A percentile compares a stretch with the other conserved stretches of the same genome.
These are phyloP conservation scores for Lepiota venenata DNA, from an alignment of 768 basidiomycete genomes.

Conservation along the genomic window DNA sequence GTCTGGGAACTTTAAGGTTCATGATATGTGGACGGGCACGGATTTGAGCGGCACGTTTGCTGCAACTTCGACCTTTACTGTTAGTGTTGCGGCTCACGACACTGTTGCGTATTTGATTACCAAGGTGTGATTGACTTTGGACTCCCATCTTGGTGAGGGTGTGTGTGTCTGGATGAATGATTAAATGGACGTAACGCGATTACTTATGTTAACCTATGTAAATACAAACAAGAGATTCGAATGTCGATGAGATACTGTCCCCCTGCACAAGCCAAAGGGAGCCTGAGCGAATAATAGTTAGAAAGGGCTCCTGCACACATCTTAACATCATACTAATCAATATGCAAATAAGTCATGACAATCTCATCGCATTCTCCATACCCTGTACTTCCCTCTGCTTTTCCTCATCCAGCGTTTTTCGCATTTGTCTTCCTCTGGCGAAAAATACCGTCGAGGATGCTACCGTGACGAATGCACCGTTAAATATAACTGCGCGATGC, in stretches of 20 bases:
- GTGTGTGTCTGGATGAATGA: too few relatives aligned
- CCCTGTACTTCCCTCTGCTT: constrained; percentile 26
- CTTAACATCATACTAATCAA: too few relatives aligned
- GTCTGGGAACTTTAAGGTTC: constrained; percentile 35
- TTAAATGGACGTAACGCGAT: too few relatives aligned
- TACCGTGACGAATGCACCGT: constrained; percentile 46
- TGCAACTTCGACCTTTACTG: constrained; percentile 31
- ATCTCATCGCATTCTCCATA: background rate
- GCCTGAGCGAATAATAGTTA: background rate
- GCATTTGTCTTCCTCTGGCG: constrained; percentile 56
- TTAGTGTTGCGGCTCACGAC: constrained; percentile 46
- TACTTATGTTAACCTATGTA: background rate
- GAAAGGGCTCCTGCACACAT: background rate
- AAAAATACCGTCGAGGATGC: constrained; percentile 43
- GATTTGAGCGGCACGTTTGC: constrained; percentile 40
- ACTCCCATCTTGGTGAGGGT: too few relatives aligned
- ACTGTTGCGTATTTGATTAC: constrained; percentile 48
- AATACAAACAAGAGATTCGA: too few relatives aligned
- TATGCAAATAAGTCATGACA: background rate
- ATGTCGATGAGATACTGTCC: background rate
- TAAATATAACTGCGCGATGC: constrained; percentile 64
- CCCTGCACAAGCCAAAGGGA: too few relatives aligned
- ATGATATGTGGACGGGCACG: constrained; percentile 52
- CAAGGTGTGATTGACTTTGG: background rate
- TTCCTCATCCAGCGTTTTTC: constrained; percentile 60